Evolutionary conservation across 2,329 filamentous ascomycete species (phyloP).

Genomic region (Fusarium sp.): DNA sequence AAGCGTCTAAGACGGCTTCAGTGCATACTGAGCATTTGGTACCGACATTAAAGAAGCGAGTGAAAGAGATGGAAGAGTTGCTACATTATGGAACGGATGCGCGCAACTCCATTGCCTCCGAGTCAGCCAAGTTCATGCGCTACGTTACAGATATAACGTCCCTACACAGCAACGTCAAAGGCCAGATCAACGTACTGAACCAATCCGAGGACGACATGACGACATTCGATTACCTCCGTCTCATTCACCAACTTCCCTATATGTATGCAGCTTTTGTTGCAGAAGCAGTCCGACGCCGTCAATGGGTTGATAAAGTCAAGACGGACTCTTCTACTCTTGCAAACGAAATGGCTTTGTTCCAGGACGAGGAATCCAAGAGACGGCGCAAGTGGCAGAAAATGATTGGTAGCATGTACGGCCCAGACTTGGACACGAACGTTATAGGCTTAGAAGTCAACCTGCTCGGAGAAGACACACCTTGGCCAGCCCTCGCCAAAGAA

Average conservation of each 20-base stretch:
- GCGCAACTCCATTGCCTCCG: conserved; percentile 74
- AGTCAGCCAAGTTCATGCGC: conserved; percentile 80
- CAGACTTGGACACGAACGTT: conserved; percentile 74
- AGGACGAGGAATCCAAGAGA: conserved; percentile 91
- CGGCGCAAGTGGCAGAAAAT: conserved; percentile 91
- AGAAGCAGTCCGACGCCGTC: conserved; percentile 85
- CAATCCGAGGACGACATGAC: conserved; percentile 80
- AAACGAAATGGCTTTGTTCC: conserved; percentile 91
- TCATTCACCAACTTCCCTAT: conserved; percentile 85
- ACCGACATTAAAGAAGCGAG: conserved; percentile 66
- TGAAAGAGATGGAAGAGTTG: conserved; percentile 71
- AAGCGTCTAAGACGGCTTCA: conserved; percentile 72
- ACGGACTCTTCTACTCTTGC: conserved; percentile 86
- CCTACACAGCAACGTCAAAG: conserved; percentile 76
- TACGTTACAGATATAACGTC: conserved; percentile 83
- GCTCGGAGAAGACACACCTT: conserved; percentile 79
- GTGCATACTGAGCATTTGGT: conserved; percentile 72
- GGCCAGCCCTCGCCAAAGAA: conserved; percentile 80
- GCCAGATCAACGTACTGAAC: conserved; percentile 76
- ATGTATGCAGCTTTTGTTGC: conserved; percentile 90
- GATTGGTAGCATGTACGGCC: conserved; percentile 79
- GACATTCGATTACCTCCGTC: conserved; percentile 81
- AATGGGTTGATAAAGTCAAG: conserved; percentile 93
- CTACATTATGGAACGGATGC: conserved; percentile 69
- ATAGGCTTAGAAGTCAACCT: conserved; percentile 87